These are phyloP conservation scores for Fusarium musae DNA, from an alignment of 2,329 filamentous ascomycete species.

Conservation along the genomic window DNA sequence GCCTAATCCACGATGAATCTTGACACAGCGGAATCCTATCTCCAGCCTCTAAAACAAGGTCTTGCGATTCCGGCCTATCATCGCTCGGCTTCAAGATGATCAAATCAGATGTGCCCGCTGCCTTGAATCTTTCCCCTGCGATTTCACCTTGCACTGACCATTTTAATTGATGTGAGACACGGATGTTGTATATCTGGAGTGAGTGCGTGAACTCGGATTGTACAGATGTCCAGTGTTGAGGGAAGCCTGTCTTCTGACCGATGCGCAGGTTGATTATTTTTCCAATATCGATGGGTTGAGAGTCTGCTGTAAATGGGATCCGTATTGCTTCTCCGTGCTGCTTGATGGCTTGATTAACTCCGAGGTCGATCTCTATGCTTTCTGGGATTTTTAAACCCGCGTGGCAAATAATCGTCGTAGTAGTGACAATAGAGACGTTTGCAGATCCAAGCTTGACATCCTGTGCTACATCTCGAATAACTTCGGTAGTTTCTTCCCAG, in stretches of 20 bases:
- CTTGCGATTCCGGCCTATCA: neutral
- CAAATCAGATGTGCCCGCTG: neutral
- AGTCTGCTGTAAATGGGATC: constrained; percentile 5
- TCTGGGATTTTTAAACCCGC: neutral
- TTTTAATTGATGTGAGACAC: constrained; percentile 32
- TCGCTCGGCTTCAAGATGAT: constrained; percentile 1
- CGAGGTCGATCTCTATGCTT: constrained; percentile 1
- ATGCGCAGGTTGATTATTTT: constrained; percentile 9
- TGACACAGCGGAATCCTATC: too few relatives aligned
- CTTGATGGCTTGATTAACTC: neutral
- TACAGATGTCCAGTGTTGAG: fast-evolving
- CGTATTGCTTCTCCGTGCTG: fast-evolving
- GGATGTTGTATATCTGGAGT: constrained; percentile 41
- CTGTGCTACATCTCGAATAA: constrained; percentile 20
- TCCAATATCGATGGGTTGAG: constrained; percentile 10
- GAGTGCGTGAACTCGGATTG: constrained; percentile 32
- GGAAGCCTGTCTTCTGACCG: neutral
- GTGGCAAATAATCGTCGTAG: constrained; percentile 1
- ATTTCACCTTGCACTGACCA: constrained; percentile 27
- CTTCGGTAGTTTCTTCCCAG: constrained; percentile 15
- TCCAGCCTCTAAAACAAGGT: neutral
- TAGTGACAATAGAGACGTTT: neutral
- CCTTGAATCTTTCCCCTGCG: neutral
- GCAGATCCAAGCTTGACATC: constrained; percentile 26
- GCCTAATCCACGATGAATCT: constrained; percentile 8